Evolutionary conservation across 2,329 filamentous ascomycete genomes (phyloP), one percentile per base, ranked within the genome.

Genomic region (Calonectria henricotiae): DNA sequence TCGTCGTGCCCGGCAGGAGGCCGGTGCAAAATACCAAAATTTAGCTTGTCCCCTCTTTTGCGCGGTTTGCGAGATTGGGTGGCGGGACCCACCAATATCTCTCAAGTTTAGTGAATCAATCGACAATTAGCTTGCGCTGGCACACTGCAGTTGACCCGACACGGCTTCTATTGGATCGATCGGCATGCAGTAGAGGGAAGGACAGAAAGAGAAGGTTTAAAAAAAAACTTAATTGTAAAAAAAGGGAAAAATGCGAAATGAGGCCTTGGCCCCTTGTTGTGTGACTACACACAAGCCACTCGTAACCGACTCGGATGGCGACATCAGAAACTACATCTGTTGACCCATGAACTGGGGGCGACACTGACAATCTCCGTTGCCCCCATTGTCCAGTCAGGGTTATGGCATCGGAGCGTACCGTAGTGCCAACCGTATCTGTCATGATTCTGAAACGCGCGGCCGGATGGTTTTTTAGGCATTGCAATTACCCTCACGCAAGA

Each of bases 391-490:
- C 61, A 65, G 70, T 64, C 70, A 64, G 73, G 71, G 47, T 51
- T 65, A 68, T 69, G 68, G 65, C 64, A 72, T 69, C 71, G 69
- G 20, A 72, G 61, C 30, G 67, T 71, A 64, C 70, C 63, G 76
- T 64, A 70, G 69, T 51, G 27, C 65, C 27, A 39, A 49, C 61
- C 71, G 54, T 43, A 30, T 55, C 37, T 46, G 27, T 55, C 74
- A 72, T 71, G 75, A 73, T 62, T 73, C 67, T 78, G 76, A 78
- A 78, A 78, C 76, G 55, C 65, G 67, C 71, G 67, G 67, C 62
- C 67, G 54, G 43, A 35, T 61, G 62, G 49, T 62, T 65, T 62
- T 47, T 73, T 58, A 20, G 20, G 37, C 23, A 58, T 39, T 58
- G 62, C 27, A 72, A 71, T 68, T 74, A 61, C 62, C 63, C 73